These are phyloP conservation scores for Chernovozyma sophiae-reginae DNA, from an alignment of 1,139 yeast species.

Conservation along the genomic window DNA sequence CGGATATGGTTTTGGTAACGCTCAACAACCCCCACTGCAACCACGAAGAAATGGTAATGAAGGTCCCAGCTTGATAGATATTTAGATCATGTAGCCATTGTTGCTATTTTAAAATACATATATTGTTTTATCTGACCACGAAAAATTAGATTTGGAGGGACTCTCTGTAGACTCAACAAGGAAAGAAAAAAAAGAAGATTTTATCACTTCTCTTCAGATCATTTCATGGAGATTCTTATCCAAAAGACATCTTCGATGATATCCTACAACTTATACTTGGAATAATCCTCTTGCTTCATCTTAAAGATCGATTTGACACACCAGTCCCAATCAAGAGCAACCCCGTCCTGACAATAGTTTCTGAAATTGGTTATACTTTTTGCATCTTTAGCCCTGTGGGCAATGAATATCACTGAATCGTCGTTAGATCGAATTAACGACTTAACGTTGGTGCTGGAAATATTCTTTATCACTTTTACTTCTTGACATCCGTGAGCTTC, in stretches of 20 bases:
- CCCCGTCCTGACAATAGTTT: slow-evolving; percentile 23
- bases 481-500: slow-evolving; percentile 58
- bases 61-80: slow-evolving; percentile 49
- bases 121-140: neutral
- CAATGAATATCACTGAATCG: slow-evolving; percentile 24
- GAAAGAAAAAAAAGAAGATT: too few species aligned
- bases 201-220: too few species aligned
- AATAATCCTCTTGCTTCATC: slow-evolving; percentile 30
- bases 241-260: too few species aligned
- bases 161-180: too few species aligned
- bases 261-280: slow-evolving; percentile 20
- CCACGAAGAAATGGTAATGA: slow-evolving; percentile 27
- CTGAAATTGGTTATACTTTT: slow-evolving; percentile 41
- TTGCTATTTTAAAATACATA: neutral
- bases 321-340: slow-evolving; percentile 66
- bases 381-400: slow-evolving; percentile 40
- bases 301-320: slow-evolving; percentile 57
- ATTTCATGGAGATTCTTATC: too few species aligned
- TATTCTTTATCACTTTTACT: slow-evolving; percentile 26
- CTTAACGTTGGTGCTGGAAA: slow-evolving; percentile 10
- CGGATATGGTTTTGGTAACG: slow-evolving; percentile 83
- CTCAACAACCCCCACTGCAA: slow-evolving; percentile 32
- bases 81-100: slow-evolving; percentile 15
- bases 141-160: too few species aligned
- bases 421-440: slow-evolving; percentile 14